Percentiles rank a stretch among this genome's conserved stretches.
These are phyloP conservation scores for Aspergillus sp. DNA, from an alignment of 2,329 filamentous ascomycete genomes.

Conservation along the genomic window DNA sequence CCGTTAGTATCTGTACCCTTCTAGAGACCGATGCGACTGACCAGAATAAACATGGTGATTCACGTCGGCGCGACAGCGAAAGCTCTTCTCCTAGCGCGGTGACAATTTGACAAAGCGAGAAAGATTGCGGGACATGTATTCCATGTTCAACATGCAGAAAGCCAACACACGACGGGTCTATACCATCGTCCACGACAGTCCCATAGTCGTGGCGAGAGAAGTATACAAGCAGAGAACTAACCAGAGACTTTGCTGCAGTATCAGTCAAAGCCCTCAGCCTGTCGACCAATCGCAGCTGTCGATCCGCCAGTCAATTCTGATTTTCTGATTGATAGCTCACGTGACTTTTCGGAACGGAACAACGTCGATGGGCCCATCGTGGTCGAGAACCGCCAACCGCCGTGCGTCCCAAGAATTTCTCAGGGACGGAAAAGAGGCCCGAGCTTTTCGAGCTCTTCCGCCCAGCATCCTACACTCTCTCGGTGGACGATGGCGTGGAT, in stretches of 20 bases:
- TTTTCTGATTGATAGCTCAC: constrained; percentile 16
- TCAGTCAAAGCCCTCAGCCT: neutral
- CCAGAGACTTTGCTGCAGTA: neutral
- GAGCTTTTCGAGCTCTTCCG: neutral
- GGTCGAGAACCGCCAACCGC: neutral
- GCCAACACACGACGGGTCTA: neutral
- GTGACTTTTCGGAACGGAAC: constrained; percentile 25
- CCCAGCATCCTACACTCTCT: too few species aligned
- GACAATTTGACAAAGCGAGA: constrained; percentile 8
- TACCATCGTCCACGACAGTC: neutral
- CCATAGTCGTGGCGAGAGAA: too few species aligned
- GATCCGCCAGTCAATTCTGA: constrained; percentile 13
- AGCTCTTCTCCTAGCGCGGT: constrained; percentile 12
- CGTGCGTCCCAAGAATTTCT: neutral
- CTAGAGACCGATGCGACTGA: constrained; percentile 33
- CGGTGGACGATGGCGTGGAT: constrained; percentile 26
- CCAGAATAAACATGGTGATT: constrained; percentile 50
- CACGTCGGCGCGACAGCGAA: constrained; percentile 1
- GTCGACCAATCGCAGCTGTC: constrained; percentile 20
- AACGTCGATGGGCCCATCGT: constrained; percentile 10
- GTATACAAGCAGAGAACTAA: neutral
- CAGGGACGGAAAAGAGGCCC: neutral
- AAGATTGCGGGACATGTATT: constrained; percentile 6
- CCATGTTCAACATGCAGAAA: constrained; percentile 14
- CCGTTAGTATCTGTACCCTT: constrained; percentile 9